phyloP scores from a whole-genome alignment of 139 green algal genomes.

The Axilococcus clingmanii region DNA sequence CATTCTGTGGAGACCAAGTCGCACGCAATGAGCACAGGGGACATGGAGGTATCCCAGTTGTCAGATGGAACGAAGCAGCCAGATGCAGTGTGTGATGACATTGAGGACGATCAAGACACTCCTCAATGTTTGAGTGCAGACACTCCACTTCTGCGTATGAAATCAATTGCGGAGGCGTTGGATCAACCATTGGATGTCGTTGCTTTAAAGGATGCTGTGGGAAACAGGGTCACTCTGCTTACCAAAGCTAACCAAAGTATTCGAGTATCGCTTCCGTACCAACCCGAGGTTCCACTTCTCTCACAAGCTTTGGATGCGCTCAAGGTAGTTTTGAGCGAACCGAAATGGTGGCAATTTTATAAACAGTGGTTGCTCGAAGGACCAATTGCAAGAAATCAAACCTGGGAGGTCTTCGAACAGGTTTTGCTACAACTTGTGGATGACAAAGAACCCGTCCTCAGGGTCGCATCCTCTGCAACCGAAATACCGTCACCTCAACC shows the following conservation, averaged over 20 bases:
- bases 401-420: too few species aligned
- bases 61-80: neutral
- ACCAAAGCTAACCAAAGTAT: slow-evolving; percentile 12
- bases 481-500: too few species aligned
- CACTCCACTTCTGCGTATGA: slow-evolving; percentile 12
- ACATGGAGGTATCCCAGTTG: neutral
- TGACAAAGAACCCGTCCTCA: too few species aligned
- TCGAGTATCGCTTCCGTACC: slow-evolving; percentile 35
- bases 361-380: too few species aligned
- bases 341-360: too few species aligned
- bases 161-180: slow-evolving; percentile 24
- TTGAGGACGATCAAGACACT: slow-evolving; percentile 13
- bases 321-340: too few species aligned
- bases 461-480: too few species aligned
- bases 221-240: slow-evolving; percentile 24
- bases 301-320: slow-evolving; percentile 32
- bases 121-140: neutral
- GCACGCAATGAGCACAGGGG: neutral
- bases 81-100: slow-evolving; percentile 5
- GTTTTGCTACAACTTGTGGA: too few species aligned
- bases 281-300: slow-evolving; percentile 19
- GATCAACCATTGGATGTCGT: slow-evolving; percentile 2
- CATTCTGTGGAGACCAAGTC: neutral
- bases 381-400: too few species aligned
- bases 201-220: slow-evolving; percentile 21